These are phyloP conservation scores for Silybum marianum DNA, from an alignment of 129 eudicot species.

Conservation along the genomic window DNA sequence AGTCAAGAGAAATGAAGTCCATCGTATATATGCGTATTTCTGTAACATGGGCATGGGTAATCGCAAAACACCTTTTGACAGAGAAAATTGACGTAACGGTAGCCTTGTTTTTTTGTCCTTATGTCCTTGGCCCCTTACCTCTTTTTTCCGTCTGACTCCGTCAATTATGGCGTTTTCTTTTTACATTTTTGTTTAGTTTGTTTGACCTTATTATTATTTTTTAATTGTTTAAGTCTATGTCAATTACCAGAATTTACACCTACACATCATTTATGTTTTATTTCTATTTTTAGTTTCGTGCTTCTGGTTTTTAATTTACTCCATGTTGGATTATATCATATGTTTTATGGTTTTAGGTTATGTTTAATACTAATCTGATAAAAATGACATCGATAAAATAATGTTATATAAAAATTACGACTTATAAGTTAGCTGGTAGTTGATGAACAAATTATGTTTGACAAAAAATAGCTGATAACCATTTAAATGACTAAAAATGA, in stretches of 20 bases:
- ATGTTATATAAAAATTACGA: too few species aligned
- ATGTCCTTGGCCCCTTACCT: slow-evolving; percentile 17
- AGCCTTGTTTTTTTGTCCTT: slow-evolving; percentile 28
- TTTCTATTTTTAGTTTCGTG: background rate
- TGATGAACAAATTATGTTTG: too few species aligned
- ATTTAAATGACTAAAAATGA: too few species aligned
- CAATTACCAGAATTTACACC: background rate
- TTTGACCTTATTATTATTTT: background rate
- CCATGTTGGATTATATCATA: too few species aligned
- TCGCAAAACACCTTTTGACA: slow-evolving; percentile 22
- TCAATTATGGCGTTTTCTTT: slow-evolving; percentile 26
- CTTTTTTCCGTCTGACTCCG: slow-evolving; percentile 31
- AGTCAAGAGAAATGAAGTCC: slow-evolving; percentile 8
- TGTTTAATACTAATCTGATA: too few species aligned
- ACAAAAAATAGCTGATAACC: too few species aligned
- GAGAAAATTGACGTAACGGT: slow-evolving; percentile 46
- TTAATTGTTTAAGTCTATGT: slow-evolving; percentile 1
- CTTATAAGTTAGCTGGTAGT: too few species aligned
- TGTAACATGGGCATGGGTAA: background rate
- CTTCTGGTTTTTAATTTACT: too few species aligned
- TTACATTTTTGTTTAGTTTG: background rate
- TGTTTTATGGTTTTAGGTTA: too few species aligned
- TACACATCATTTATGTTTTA: background rate
- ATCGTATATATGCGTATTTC: background rate
- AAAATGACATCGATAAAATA: too few species aligned